Evolutionary conservation across 2,329 filamentous ascomycete species (phyloP).

Genomic region (Aspergillus arachidicola): DNA sequence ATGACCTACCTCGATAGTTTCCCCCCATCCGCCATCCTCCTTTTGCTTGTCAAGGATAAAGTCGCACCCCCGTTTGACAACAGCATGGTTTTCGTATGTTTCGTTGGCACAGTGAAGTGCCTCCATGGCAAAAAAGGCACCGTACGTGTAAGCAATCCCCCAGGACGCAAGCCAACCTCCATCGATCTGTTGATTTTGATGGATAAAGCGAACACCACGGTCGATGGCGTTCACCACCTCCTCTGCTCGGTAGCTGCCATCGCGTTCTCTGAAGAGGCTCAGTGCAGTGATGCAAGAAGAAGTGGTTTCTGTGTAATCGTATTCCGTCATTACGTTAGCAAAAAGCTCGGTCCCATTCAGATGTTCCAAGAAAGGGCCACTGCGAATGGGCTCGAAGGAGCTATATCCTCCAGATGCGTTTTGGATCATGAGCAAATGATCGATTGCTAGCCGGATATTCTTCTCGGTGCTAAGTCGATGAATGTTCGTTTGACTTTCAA

Average conservation of each 20-base stretch:
- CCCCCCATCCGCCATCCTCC: constrained; percentile 2
- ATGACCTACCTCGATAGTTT: not conserved
- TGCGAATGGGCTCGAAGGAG: not conserved
- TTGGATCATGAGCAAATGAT: not conserved
- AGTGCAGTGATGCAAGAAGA: constrained; percentile 1
- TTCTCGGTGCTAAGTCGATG: not conserved
- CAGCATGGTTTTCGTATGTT: not conserved
- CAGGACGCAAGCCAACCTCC: not conserved
- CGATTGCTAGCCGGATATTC: not conserved
- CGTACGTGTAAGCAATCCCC: constrained; percentile 2
- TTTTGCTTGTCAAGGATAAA: not conserved
- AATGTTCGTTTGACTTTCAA: not conserved
- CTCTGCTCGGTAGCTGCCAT: not conserved
- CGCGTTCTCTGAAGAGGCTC: not conserved
- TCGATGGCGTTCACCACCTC: not conserved
- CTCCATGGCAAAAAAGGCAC: not conserved
- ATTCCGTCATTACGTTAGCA: not conserved
- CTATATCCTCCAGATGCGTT: not conserved
- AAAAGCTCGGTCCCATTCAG: constrained; percentile 5
- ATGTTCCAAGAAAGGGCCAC: not conserved
- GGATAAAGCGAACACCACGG: not conserved
- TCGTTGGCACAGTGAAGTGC: not conserved
- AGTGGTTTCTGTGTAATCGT: not conserved
- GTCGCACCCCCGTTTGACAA: not conserved
- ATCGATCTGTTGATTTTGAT: not conserved